Conservation (phyloP, 495 filamentous ascomycete genomes). For the Daldinia vernicosa region DNA sequence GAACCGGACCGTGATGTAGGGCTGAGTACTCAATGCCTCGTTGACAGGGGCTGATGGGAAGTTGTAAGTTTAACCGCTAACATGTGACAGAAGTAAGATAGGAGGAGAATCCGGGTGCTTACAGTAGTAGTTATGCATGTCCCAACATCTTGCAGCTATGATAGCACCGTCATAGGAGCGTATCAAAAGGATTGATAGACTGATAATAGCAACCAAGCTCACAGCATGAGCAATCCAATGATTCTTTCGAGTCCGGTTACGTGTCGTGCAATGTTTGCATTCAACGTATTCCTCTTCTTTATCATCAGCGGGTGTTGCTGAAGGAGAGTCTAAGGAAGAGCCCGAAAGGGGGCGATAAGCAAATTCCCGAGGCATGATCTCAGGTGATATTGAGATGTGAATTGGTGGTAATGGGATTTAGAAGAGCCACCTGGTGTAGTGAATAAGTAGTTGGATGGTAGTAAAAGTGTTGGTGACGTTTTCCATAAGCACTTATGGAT, state of each 20-base stretch:
- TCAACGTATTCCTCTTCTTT: background rate
- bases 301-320: background rate
- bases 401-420: background rate
- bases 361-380: background rate
- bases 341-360: background rate
- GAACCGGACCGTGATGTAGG: conserved; percentile 12
- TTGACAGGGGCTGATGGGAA: background rate
- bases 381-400: background rate
- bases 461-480: background rate
- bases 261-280: background rate
- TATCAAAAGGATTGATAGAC: conserved; percentile 2
- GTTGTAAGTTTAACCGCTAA: background rate
- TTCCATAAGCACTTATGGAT: background rate
- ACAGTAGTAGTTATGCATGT: conserved; percentile 24
- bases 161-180: background rate
- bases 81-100: background rate
- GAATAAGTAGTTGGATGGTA: background rate
- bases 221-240: background rate
- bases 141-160: conserved; percentile 20
- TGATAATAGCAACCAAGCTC: background rate
- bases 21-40: background rate
- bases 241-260: background rate
- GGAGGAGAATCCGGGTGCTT: background rate
- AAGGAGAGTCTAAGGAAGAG: background rate
- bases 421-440: background rate